Evolutionary conservation across 306 rosid species (phyloP), one percentile per base, ranked within the genome.

Genomic region (Adenanthera pavonina): DNA sequence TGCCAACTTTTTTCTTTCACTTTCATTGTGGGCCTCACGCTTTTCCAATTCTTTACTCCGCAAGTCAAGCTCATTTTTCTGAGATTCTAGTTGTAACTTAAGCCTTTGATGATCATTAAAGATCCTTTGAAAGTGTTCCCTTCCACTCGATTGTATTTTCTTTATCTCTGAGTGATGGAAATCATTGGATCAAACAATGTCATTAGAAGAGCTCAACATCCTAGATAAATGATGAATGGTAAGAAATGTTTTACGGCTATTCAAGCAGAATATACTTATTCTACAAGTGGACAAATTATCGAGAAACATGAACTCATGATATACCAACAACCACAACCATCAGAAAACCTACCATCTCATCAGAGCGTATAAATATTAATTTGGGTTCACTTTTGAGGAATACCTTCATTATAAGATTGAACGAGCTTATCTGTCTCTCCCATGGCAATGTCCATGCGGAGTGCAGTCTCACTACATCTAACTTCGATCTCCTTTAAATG

Each of bases 51-150:
- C 97, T 69, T 78, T 77, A 81, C 90, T 86, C 79, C 87, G 90
- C 60, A 83, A 61, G 89, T 92, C 98, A 4, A 96, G 91, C 78
- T 91, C 92, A 72, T 70, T 89, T 84, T 91, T 91, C 64, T 94
- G 97, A 86, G 91, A 87, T 85, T 96, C 98, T 77, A 96, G 83
- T 82, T 91, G 97, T 86, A 85, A 56, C 86, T 92, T 96, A 48
- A 92, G 87, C 77, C 89, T 90, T 82, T 96, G 92, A 59, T 92
- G 98, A 82, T 91, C 97, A 60, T 83, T 84, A 74, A 91, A 91
- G 74, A 94, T 90, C 87, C 89, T 92, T 90, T 92, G 94, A 83
- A 88, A 86, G 85, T 96, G 96, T 83, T 96, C 97, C 78, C 88
- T 85, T 16, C 97, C 96, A 84, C 99, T 94, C 46, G 87, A 64